A percentile compares a stretch with the other conserved stretches of the same genome.
Conservation (phyloP, 495 filamentous ascomycete genomes). For the Penicillium pancosmium region DNA sequence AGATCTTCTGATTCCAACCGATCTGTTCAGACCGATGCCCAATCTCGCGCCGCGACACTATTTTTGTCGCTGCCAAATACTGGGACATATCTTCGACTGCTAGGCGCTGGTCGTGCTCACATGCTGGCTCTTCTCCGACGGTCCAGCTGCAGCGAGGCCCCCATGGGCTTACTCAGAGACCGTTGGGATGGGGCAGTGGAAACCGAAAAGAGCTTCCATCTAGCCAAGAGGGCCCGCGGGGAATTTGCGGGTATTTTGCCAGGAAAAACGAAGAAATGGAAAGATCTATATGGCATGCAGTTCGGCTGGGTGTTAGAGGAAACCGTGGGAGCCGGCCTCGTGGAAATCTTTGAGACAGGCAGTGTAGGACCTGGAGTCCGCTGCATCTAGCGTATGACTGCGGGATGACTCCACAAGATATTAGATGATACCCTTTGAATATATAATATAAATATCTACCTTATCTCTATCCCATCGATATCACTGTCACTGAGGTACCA, state of each 20-base stretch:
- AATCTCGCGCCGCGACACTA: constrained; percentile 44
- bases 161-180: constrained; percentile 67
- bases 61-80: constrained; percentile 73
- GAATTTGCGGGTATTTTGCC: constrained; percentile 73
- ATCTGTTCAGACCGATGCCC: constrained; percentile 28
- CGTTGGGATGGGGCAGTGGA: constrained; percentile 80
- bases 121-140: constrained; percentile 66
- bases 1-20: constrained; percentile 15
- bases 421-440: not conserved
- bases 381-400: constrained; percentile 40
- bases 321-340: constrained; percentile 73
- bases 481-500: not conserved
- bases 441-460: not conserved
- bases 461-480: not conserved
- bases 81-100: constrained; percentile 74
- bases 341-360: constrained; percentile 84
- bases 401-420: not conserved
- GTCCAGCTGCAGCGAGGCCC: constrained; percentile 64
- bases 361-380: constrained; percentile 77
- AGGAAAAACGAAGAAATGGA: constrained; percentile 79
- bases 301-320: constrained; percentile 83
- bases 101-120: constrained; percentile 65
- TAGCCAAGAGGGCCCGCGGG: constrained; percentile 65
- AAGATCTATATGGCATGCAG: constrained; percentile 70
- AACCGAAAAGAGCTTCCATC: constrained; percentile 55